These are phyloP conservation scores for Mimosa pudica DNA, from an alignment of 306 rosid species.

Conservation along the genomic window DNA sequence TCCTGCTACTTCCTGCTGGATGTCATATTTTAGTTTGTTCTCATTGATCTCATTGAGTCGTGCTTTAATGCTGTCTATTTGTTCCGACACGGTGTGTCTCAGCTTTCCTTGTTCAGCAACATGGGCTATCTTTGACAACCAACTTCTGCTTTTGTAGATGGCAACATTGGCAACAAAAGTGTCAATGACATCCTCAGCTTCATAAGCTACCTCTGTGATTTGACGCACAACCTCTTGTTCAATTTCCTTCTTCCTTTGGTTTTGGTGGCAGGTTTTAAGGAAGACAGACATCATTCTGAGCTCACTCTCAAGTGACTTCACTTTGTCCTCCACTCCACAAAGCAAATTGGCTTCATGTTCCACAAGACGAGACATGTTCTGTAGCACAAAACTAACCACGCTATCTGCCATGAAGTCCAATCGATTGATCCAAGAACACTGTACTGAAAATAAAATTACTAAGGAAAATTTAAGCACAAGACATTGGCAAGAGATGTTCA, in stretches of 20 bases:
- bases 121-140: background rate
- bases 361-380: background rate
- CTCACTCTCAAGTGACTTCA: background rate
- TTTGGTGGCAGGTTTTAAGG: background rate
- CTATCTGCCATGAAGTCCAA: background rate
- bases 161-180: background rate
- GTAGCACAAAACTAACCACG: background rate
- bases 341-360: background rate
- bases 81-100: background rate
- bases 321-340: background rate
- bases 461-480: background rate
- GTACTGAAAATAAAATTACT: background rate
- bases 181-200: background rate
- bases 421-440: background rate
- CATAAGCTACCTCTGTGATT: background rate
- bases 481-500: background rate
- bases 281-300: background rate
- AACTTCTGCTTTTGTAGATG: background rate
- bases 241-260: background rate
- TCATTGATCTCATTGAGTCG: background rate
- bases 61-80: background rate
- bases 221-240: background rate
- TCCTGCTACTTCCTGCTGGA: background rate
- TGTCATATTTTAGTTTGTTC: background rate
- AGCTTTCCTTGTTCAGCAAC: background rate